A percentile compares a stretch with the other conserved stretches of the same genome.
Evolutionary conservation across 176 grass and related monocot genomes (phyloP).

Genomic region (Hordeum vulgare): DNA sequence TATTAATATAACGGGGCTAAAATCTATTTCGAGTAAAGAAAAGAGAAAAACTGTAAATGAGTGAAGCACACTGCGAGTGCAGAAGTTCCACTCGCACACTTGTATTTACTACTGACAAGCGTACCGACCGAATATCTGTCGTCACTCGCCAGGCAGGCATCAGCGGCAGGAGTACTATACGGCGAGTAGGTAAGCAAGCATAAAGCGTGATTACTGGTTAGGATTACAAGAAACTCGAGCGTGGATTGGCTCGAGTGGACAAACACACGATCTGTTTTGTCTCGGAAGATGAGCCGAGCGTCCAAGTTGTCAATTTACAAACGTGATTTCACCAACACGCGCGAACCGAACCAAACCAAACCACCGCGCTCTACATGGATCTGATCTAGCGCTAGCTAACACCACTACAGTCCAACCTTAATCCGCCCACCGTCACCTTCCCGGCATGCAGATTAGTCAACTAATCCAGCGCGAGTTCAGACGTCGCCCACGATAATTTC

Average conservation of each 20-base stretch:
- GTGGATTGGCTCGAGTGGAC: background rate
- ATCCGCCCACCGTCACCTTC: conserved; percentile 22
- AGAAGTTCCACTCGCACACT: background rate
- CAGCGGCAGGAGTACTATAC: background rate
- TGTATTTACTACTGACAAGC: background rate
- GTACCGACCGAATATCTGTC: conserved; percentile 12
- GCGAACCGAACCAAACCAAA: background rate
- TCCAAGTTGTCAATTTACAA: conserved; percentile 21
- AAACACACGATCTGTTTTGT: background rate
- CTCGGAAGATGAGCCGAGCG: background rate
- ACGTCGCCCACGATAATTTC: background rate
- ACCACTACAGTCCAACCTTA: background rate
- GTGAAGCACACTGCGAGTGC: background rate
- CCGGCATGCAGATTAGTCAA: conserved; percentile 27
- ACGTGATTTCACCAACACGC: background rate
- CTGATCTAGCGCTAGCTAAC: background rate
- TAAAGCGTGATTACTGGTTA: background rate
- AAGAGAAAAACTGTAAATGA: background rate
- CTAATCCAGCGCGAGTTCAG: conserved; percentile 35
- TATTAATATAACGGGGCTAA: too few species aligned
- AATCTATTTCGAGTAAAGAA: too few species aligned
- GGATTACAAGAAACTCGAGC: background rate
- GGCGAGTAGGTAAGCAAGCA: background rate
- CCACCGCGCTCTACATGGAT: background rate
- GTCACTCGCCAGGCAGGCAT: background rate